Evolutionary conservation across 129 eudicot species (phyloP).

Genomic region (Heracleum sosnowskyi): DNA sequence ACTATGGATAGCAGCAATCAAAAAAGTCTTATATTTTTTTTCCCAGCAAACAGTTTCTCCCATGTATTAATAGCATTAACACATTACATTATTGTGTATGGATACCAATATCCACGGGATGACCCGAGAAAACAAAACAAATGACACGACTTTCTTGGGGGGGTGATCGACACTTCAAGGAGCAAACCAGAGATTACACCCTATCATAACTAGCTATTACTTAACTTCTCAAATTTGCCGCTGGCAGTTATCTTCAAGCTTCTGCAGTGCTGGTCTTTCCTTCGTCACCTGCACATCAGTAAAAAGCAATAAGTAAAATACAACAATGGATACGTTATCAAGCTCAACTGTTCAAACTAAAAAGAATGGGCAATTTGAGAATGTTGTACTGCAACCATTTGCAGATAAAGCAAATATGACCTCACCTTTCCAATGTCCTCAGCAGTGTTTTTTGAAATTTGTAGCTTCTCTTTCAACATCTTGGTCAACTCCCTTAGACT

Average conservation of each 20-base stretch:
- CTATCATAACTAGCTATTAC: background rate
- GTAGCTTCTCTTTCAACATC: slow-evolving; percentile 32
- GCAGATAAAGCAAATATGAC: background rate
- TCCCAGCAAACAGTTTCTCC: background rate
- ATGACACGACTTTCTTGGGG: background rate
- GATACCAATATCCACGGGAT: background rate
- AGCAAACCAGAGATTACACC: slow-evolving; percentile 23
- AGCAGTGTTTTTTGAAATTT: slow-evolving; percentile 3
- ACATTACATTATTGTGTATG: slow-evolving; percentile 3
- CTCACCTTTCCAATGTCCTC: slow-evolving; percentile 15
- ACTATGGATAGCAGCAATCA: background rate
- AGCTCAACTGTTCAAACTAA: background rate
- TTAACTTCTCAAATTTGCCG: slow-evolving; percentile 11
- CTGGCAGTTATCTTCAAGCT: slow-evolving; percentile 31
- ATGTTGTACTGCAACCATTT: background rate
- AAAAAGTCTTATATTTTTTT: no score
- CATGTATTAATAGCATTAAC: slow-evolving; percentile 7
- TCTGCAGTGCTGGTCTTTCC: slow-evolving; percentile 37
- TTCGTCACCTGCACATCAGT: slow-evolving; percentile 17
- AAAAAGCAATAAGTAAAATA: background rate
- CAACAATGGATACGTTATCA: background rate
- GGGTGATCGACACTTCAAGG: background rate
- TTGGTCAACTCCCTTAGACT: slow-evolving; percentile 41
- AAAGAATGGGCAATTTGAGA: background rate
- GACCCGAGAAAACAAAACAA: background rate